A percentile compares a stretch with the other conserved stretches of the same genome.
These are phyloP conservation scores for Grammothele lineata DNA, from an alignment of 768 basidiomycete species.

Conservation along the genomic window DNA sequence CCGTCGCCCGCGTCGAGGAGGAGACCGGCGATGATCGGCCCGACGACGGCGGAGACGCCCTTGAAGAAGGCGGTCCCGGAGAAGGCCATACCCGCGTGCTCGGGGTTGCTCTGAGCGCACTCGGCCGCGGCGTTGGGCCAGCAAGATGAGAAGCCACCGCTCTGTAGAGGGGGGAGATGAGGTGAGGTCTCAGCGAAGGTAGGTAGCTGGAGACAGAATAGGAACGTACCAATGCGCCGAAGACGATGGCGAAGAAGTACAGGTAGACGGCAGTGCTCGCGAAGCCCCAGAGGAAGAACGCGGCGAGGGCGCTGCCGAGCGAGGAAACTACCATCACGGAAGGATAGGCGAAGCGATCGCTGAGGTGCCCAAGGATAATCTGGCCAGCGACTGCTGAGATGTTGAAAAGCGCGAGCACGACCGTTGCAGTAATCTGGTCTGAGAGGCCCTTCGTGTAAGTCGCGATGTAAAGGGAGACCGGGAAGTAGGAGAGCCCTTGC, in stretches of 20 bases:
- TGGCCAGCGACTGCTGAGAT: conserved; percentile 15
- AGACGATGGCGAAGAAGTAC: conserved; percentile 18
- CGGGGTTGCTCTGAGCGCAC: conserved; percentile 9
- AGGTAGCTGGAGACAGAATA: too few relatives aligned
- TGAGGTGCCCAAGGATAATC: conserved; percentile 16
- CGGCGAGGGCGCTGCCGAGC: conserved; percentile 6
- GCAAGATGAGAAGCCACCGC: conserved; percentile 14
- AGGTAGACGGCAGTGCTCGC: conserved; percentile 15
- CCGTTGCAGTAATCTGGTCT: conserved; percentile 14
- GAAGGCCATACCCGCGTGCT: conserved; percentile 12
- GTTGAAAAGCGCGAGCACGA: conserved; percentile 20
- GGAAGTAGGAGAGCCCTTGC: conserved; percentile 21
- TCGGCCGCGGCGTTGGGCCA: conserved; percentile 10
- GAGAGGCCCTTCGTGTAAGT: conserved; percentile 13
- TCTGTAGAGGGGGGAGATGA: too few relatives aligned
- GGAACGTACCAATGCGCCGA: conserved; percentile 15
- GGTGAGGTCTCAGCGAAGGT: not conserved
- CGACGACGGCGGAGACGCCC: conserved; percentile 15
- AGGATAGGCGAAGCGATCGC: conserved; percentile 19
- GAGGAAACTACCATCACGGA: conserved; percentile 14
- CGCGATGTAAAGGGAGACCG: conserved; percentile 20
- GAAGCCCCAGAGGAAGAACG: conserved; percentile 19
- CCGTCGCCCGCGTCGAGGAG: conserved; percentile 11
- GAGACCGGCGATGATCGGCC: conserved; percentile 12
- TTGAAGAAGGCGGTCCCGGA: conserved; percentile 9